Base-by-base conservation (phyloP, 2,329 filamentous ascomycete species). In the Septoria petroselini region DNA sequence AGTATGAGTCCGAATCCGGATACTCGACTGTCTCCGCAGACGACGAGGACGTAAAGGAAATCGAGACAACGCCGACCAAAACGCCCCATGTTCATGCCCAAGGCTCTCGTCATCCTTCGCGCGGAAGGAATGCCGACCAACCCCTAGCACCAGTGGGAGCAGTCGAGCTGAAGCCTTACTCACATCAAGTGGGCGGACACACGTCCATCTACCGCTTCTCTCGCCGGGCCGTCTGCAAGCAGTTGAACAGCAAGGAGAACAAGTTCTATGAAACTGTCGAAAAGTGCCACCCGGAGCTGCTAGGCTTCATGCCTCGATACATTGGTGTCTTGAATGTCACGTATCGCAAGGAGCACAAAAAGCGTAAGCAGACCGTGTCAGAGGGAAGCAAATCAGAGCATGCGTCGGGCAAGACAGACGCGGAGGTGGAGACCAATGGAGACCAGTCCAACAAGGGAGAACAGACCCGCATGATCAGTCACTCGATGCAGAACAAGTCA, bases 211-310 rank as follows among this genome's bases (percentile, higher is more conserved):
- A 95, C 80, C 85, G 91, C 34, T 97, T 98, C 67, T 97, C 93
- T 14, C 84, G 89, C 59, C 82, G 91, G 62, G 93, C 93, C 48
- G 91, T 98, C 8, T 98, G 93, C 77, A 98, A 98, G 71, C 90
- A 96, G 71, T 80, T 98, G 65, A 98, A 95, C 70, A 98, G 95
- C 68, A 82, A 91, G 64, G 93, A 98, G 68, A 98, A 98, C 70
- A 89, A 95, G 71, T 98, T 98, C 67, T 98, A 98, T 70, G 93
- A 98, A 71, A 93, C 85, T 47, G 88, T 97, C 62, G 93, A 98
- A 73, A 83, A 82, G 63, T 83, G 88, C 59, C 91, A 98, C 70
- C 88, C 90, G 57, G 86, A 95, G 65, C 78, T 98, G 63, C 74
- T 98, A 52, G 83, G 86, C 34, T 98, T 97, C 67, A 77, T 98